phyloP scores from a whole-genome alignment of 768 basidiomycete genomes.

The Termitomyces heimii region DNA sequence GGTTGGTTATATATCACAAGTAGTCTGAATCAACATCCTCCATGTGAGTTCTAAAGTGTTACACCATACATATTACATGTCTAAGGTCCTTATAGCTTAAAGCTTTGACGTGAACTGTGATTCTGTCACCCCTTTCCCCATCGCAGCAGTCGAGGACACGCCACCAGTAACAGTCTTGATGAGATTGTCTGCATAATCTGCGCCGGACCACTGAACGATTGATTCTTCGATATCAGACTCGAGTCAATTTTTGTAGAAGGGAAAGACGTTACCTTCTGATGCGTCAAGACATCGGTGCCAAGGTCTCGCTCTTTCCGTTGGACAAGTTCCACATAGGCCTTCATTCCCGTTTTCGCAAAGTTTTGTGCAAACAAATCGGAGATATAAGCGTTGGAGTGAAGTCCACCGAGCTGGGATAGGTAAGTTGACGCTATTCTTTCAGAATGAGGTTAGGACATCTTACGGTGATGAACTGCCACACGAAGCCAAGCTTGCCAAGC shows the following conservation, averaged over 20 bases:
- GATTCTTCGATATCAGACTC: slow-evolving; percentile 8
- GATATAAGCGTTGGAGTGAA: slow-evolving; percentile 97
- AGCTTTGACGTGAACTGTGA: slow-evolving; percentile 60
- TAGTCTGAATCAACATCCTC: neutral
- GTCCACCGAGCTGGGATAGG: slow-evolving; percentile 72
- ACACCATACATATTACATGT: slow-evolving; percentile 2
- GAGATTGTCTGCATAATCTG: slow-evolving; percentile 85
- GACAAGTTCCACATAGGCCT: slow-evolving; percentile 94
- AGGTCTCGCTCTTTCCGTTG: slow-evolving; percentile 91
- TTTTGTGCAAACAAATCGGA: slow-evolving; percentile 86
- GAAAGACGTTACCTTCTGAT: slow-evolving; percentile 76
- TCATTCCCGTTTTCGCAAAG: slow-evolving; percentile 95
- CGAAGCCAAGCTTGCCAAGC: slow-evolving; percentile 91
- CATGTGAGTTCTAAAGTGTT: neutral
- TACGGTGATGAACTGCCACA: slow-evolving; percentile 99
- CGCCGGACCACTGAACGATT: slow-evolving; percentile 78
- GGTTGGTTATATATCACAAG: neutral
- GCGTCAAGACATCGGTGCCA: slow-evolving; percentile 93
- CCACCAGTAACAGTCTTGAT: slow-evolving; percentile 98
- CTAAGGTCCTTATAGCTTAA: slow-evolving; percentile 14
- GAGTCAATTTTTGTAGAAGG: neutral
- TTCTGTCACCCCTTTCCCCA: slow-evolving; percentile 96
- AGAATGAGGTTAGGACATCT: slow-evolving; percentile 18
- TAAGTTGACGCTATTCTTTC: neutral
- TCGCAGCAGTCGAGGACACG: slow-evolving; percentile 96